Evolutionary conservation across 352 stramenopile species (phyloP).

Genomic region (Globisporangium spiculum): DNA sequence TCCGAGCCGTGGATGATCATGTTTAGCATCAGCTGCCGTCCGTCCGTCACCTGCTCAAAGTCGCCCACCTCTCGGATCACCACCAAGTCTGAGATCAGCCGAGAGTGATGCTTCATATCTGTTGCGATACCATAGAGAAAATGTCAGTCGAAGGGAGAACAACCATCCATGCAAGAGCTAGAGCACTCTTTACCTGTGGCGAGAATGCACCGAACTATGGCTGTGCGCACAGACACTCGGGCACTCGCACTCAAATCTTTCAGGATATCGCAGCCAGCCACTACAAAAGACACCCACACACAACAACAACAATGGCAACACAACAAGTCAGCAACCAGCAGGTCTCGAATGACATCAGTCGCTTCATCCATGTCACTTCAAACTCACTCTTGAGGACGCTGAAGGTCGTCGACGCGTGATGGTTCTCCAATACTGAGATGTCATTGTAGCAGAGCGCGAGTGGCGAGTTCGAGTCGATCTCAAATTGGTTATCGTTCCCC

Average conservation of each 20-base stretch:
- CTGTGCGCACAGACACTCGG: constrained; percentile 39
- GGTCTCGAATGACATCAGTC: not conserved
- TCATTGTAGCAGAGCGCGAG: constrained; percentile 90
- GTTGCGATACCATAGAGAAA: not conserved
- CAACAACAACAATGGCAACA: not conserved
- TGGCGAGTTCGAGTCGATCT: constrained; percentile 72
- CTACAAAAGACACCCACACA: constrained; percentile 17
- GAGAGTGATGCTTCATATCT: constrained; percentile 85
- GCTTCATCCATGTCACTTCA: not conserved
- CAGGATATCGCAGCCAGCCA: constrained; percentile 57
- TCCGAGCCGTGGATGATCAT: constrained; percentile 84
- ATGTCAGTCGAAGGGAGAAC: not conserved
- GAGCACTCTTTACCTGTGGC: constrained; percentile 29
- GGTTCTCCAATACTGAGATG: constrained; percentile 86
- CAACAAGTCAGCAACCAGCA: not conserved
- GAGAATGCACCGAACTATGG: constrained; percentile 77
- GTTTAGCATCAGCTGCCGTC: constrained; percentile 71
- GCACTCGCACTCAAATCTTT: constrained; percentile 47
- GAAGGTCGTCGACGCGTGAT: constrained; percentile 82
- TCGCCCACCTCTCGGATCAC: constrained; percentile 38
- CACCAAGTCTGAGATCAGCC: constrained; percentile 53
- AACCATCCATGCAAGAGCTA: not conserved
- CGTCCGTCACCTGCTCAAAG: constrained; percentile 60
- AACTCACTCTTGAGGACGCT: constrained; percentile 49
- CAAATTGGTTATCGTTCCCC: constrained; percentile 89